Percentiles rank a stretch among this genome's conserved stretches.
These are phyloP conservation scores for Aspergillus texensis DNA, from an alignment of 2,329 filamentous ascomycete species.

Conservation along the genomic window DNA sequence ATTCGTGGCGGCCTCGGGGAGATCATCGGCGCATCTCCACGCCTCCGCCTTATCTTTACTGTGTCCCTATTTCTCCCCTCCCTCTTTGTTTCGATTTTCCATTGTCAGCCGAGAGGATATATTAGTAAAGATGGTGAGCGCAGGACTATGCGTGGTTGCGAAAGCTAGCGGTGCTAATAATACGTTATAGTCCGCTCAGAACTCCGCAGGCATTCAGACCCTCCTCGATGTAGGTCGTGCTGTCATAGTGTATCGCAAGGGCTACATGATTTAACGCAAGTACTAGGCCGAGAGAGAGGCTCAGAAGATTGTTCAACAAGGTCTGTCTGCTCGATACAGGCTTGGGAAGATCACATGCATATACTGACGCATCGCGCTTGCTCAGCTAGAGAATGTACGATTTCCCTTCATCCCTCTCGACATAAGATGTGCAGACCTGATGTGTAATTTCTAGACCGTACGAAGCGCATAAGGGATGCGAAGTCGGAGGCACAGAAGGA, in stretches of 20 bases:
- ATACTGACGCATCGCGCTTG: conserved; percentile 30
- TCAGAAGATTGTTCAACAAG: conserved; percentile 98
- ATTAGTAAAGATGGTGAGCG: conserved; percentile 33
- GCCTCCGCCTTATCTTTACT: conserved; percentile 24
- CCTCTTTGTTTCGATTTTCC: conserved; percentile 13
- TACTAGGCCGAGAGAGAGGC: conserved; percentile 91
- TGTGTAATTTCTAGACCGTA: conserved; percentile 66
- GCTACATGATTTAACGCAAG: conserved; percentile 14
- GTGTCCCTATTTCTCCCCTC: conserved; percentile 11
- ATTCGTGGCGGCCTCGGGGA: conserved; percentile 33
- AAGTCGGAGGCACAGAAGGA: conserved; percentile 97
- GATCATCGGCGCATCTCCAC: conserved; percentile 27
- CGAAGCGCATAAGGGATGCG: conserved; percentile 95
- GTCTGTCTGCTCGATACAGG: conserved; percentile 52
- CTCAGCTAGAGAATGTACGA: conserved; percentile 82
- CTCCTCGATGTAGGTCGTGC: conserved; percentile 82
- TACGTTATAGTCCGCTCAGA: conserved; percentile 80
- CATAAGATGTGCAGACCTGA: conserved; percentile 18
- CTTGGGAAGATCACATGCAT: neutral
- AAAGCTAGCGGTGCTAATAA: conserved; percentile 9
- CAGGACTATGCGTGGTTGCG: conserved; percentile 8
- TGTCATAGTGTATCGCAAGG: neutral
- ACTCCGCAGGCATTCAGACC: conserved; percentile 97
- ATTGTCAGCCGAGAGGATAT: conserved; percentile 11
- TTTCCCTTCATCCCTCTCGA: conserved; percentile 9